Conservation (phyloP, 2,329 filamentous ascomycete species). For the Cordyceps pruinosa region DNA sequence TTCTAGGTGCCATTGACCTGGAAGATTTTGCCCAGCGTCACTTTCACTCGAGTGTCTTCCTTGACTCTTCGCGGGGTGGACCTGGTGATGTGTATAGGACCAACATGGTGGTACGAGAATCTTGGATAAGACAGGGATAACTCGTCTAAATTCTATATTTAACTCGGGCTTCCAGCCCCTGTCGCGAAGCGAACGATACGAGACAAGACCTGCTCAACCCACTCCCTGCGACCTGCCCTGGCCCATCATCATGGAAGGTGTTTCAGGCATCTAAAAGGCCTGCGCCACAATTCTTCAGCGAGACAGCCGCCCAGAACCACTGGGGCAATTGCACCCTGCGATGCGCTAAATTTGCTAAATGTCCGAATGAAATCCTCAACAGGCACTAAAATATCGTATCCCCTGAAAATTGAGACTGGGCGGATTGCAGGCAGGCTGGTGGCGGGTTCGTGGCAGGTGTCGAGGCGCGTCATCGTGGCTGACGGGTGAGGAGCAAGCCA, state of each 20-base stretch:
- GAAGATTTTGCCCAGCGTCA: no score
- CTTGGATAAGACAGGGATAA: no score
- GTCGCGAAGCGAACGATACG: not conserved
- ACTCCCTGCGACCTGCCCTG: not conserved
- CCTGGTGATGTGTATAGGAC: no score
- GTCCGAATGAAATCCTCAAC: not conserved
- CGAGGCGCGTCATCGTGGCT: constrained; percentile 11
- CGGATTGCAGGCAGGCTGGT: not conserved
- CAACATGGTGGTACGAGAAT: no score
- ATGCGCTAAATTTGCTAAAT: not conserved
- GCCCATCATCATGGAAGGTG: not conserved
- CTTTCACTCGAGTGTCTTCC: no score
- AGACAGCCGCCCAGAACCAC: not conserved
- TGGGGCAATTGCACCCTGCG: not conserved
- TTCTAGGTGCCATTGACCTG: no score
- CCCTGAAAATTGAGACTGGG: constrained; percentile 1
- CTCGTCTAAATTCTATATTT: no score
- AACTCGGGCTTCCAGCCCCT: not conserved
- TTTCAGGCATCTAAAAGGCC: not conserved
- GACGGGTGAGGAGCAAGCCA: constrained; percentile 3
- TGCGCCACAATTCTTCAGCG: constrained; percentile 6
- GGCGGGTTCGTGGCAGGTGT: not conserved
- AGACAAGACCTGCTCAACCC: not conserved
- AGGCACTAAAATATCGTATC: not conserved
- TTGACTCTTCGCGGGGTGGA: no score